Conservation (phyloP, 805 yeast species). For the Candida hispaniensis region DNA sequence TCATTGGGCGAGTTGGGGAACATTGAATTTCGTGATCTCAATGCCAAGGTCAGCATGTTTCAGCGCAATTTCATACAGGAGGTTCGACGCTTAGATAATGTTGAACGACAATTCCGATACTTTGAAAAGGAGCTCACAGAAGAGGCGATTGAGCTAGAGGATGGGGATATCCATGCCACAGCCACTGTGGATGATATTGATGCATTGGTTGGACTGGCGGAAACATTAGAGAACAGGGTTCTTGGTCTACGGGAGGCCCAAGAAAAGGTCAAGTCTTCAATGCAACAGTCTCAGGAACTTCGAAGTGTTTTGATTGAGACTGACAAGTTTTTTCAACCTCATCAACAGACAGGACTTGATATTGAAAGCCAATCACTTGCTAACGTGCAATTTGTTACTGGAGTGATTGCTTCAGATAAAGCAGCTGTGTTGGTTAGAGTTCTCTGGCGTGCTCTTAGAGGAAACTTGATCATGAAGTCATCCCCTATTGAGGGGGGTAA, state of each 20-base stretch:
- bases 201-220: constrained; percentile 51
- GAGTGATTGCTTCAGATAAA: constrained; percentile 67
- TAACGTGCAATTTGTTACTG: constrained; percentile 51
- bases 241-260: constrained; percentile 59
- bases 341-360: constrained; percentile 20
- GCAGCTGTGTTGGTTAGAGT: constrained; percentile 66
- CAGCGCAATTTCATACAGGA: constrained; percentile 89
- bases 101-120: constrained; percentile 68
- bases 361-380: constrained; percentile 17
- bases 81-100: constrained; percentile 69
- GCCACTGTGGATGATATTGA: constrained; percentile 51
- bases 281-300: constrained; percentile 58
- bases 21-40: constrained; percentile 83
- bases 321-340: constrained; percentile 35
- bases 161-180: constrained; percentile 34
- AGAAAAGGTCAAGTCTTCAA: constrained; percentile 49
- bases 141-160: constrained; percentile 29
- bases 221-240: constrained; percentile 62
- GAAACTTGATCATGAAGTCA: constrained; percentile 72
- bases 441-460: constrained; percentile 86
- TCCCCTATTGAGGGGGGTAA: constrained; percentile 70
- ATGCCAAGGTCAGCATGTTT: constrained; percentile 66
- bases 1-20: constrained; percentile 77
- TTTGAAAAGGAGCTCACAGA: constrained; percentile 27
- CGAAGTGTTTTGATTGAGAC: constrained; percentile 49